Base-by-base conservation (phyloP, 345 rosid genomes). In the Gossypium bickii region DNA sequence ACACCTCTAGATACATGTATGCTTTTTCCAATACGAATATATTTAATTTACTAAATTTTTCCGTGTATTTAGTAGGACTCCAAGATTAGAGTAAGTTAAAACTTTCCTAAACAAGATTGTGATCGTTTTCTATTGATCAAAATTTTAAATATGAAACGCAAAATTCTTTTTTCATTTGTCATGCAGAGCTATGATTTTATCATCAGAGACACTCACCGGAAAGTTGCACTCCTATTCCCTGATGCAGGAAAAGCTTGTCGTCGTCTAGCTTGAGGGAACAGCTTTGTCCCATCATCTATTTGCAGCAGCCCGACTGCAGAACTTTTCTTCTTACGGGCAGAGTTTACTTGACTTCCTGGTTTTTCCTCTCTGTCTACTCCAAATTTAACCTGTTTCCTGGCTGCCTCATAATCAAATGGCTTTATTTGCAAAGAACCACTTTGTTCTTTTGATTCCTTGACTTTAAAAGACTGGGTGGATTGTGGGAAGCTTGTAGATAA, bases 391-490 rank as follows among this genome's bases (percentile, higher is more conserved):
- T 82, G 77, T 48, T 80, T 76, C 78, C 88, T 81, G 16, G 92
- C 98, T 16, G 92, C 84, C 63, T 86, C 86, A 67, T 88, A 86
- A 77, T 90, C 91, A 62, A 88, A 90, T 2, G 86, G 86, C 80
- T 88, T 86, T 76, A 93, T 45, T 76, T 82, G 82, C 76, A 80
- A 3, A 61, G 83, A 75, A 12, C 85, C 82, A 2, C 78, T 61
- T 12, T 74, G 70, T 22, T 81, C 84, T 59, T 67, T 38, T 15
- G 84, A 53, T 58, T 71, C 80, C 73, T 73, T 57, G 11, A 8
- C 57, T n/a, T 55, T 78, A 24, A 71, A 77, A 0, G 87, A 76
- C 72, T 85, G 76, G 68, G 84, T 80, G 83, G 93, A 87, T 68
- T 85, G 79, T 51, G 78, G 76, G 77, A 86, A 87, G 81, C 92